Conservation (phyloP, 805 yeast genomes). For the Hanseniaspora occidentalis region DNA sequence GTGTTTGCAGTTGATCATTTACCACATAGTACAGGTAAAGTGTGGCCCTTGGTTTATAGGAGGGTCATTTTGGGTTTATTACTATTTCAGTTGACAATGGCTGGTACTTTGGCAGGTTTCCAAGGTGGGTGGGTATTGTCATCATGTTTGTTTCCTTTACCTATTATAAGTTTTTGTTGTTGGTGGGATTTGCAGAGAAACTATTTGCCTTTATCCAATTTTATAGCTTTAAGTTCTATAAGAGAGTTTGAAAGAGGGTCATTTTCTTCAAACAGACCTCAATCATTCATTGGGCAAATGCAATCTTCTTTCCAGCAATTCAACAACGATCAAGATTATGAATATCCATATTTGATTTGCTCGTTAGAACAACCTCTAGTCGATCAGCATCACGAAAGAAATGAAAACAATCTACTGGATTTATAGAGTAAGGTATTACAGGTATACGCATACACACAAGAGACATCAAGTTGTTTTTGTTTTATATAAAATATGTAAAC, state of each 20-base stretch:
- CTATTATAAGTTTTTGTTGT: conserved; percentile 50
- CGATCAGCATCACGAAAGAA: conserved; percentile 13
- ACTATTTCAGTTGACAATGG: conserved; percentile 83
- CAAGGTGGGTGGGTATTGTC: conserved; percentile 73
- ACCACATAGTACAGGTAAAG: conserved; percentile 93
- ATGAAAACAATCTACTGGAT: too few species aligned
- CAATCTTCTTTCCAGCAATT: neutral
- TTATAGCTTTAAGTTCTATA: conserved; percentile 79
- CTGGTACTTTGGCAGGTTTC: conserved; percentile 71
- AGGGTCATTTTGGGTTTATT: conserved; percentile 71
- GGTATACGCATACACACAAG: too few species aligned
- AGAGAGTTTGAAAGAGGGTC: conserved; percentile 31
- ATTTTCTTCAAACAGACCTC: conserved; percentile 7
- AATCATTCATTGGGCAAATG: conserved; percentile 10
- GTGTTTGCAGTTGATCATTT: conserved; percentile 87
- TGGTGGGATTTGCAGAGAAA: conserved; percentile 74
- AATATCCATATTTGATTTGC: conserved; percentile 60
- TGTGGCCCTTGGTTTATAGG: conserved; percentile 85
- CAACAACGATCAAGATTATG: conserved; percentile 37
- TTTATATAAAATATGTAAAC: too few species aligned
- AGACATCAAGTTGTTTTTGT: too few species aligned
- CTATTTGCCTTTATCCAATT: conserved; percentile 68
- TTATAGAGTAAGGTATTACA: too few species aligned
- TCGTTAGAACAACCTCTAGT: conserved; percentile 81
- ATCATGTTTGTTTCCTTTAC: conserved; percentile 60